Base-by-base conservation (phyloP, 1,284 basidiomycete species). In the Microbotryomycetes sp. region DNA sequence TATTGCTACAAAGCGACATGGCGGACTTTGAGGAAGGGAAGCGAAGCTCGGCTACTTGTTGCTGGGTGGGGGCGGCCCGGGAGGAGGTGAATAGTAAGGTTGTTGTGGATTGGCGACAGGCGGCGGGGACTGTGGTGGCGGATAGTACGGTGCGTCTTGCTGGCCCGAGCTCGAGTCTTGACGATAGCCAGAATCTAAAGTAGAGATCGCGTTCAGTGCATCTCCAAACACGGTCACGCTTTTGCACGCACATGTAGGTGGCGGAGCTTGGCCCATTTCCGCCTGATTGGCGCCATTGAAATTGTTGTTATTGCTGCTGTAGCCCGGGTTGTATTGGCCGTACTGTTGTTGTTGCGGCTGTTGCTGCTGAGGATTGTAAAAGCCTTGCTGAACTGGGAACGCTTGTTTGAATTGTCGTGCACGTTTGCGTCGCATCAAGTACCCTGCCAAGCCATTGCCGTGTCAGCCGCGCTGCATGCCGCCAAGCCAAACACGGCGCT, bases 331-430 rank as follows among this genome's bases (percentile, higher is more conserved):
- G n/a, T 27, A 21, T 24, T 50, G 48, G 21, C 48, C 48, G 24
- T 51, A 51, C 52, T 56, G 54, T 35, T 49, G 56, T 5, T 47
- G 47, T 15, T 24, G n/a, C 9, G 52, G 56, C 21, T 57, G 45
- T 18, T 31, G 29, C 27, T 41, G 50, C 23, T 54, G 49, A 2
- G 48, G 27, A 4, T 45, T 45, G 45, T 52, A 45, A 18, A 41
- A 41, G 18, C 35, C 35, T 27, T 31, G 49, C 49, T 62, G 60
- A 13, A 65, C 54, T 13, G 64, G 64, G 57, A 52, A 65, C 2
- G 64, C 55, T 2, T 48, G 29, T 45, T 65, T 65, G 57, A 65
- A 65, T 2, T 60, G 60, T 3, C 60, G 50, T 5, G 64, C 64
- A 29, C 64, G 61, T 5, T 61, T 41, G 11, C 35, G 35, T 41